Conservation (phyloP, 2,329 filamentous ascomycete genomes). For the Fusarium begoniae region DNA sequence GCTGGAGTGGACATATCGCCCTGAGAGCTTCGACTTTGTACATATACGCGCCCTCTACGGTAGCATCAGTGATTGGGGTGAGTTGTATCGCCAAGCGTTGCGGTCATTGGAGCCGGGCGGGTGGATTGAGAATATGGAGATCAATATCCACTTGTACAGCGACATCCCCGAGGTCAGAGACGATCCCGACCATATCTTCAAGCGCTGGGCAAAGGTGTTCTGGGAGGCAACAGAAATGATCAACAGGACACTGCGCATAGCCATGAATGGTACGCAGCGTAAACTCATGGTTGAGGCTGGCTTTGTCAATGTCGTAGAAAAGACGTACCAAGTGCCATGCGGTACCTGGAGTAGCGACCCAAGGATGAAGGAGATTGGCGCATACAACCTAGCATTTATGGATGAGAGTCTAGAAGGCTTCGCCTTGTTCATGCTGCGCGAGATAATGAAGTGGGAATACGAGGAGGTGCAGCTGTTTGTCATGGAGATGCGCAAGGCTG, state of each 20-base stretch:
- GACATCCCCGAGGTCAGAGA: background rate
- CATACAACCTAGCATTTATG: background rate
- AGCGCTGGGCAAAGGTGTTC: background rate
- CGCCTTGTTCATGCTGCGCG: background rate
- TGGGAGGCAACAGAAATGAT: background rate
- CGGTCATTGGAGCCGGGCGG: background rate
- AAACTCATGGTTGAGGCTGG: background rate
- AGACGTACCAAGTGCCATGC: background rate
- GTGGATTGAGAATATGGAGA: background rate
- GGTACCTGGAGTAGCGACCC: background rate
- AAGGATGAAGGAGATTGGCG: background rate
- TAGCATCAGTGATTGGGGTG: background rate
- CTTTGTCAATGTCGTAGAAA: background rate
- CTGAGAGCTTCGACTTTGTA: background rate
- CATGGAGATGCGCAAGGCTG: background rate
- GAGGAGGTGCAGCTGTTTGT: background rate
- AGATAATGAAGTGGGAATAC: background rate
- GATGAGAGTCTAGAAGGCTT: background rate
- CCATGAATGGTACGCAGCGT: background rate
- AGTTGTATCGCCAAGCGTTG: background rate
- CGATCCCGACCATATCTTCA: background rate
- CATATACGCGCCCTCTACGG: background rate
- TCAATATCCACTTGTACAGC: background rate
- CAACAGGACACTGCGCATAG: background rate
- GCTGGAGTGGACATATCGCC: background rate